A percentile compares a stretch with the other conserved stretches of the same genome.
Evolutionary conservation across 2,329 filamentous ascomycete species (phyloP).

Genomic region (Huntiella moniliformis): DNA sequence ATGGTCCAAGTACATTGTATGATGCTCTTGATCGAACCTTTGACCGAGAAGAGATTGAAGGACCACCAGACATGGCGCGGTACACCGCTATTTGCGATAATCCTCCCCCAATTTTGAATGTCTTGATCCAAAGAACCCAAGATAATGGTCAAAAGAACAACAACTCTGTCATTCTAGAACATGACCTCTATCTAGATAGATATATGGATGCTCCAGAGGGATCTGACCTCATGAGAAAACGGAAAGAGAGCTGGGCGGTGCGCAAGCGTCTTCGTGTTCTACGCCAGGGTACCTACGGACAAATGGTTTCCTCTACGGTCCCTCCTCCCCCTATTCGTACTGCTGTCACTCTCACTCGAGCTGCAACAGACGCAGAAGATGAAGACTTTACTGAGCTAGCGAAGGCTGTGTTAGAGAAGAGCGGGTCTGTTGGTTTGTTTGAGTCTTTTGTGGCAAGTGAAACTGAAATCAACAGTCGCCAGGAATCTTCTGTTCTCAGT

Average conservation of each 20-base stretch:
- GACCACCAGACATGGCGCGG: constrained; percentile 35
- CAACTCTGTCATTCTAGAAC: constrained; percentile 59
- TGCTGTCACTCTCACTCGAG: not conserved
- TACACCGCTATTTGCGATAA: constrained; percentile 50
- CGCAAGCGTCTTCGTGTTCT: constrained; percentile 8
- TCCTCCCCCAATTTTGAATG: constrained; percentile 71
- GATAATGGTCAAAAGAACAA: constrained; percentile 58
- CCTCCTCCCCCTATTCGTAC: constrained; percentile 3
- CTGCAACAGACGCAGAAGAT: not conserved
- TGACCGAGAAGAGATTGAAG: constrained; percentile 55
- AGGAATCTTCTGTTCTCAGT: not conserved
- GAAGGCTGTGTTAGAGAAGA: constrained; percentile 6
- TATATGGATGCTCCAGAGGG: constrained; percentile 55
- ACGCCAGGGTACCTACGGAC: constrained; percentile 4
- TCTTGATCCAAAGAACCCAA: constrained; percentile 71
- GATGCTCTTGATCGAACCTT: constrained; percentile 73
- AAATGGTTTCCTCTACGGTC: not conserved
- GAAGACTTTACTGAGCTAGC: not conserved
- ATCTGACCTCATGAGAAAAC: constrained; percentile 41
- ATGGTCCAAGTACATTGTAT: constrained; percentile 47
- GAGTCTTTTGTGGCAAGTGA: not conserved
- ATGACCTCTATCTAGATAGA: constrained; percentile 69
- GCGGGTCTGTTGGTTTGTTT: not conserved
- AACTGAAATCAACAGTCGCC: not conserved
- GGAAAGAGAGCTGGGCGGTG: constrained; percentile 56